Percentiles rank a stretch among this genome's conserved stretches.
phyloP scores from a whole-genome alignment of 257 asterid species.

The Eustoma russellianum region DNA sequence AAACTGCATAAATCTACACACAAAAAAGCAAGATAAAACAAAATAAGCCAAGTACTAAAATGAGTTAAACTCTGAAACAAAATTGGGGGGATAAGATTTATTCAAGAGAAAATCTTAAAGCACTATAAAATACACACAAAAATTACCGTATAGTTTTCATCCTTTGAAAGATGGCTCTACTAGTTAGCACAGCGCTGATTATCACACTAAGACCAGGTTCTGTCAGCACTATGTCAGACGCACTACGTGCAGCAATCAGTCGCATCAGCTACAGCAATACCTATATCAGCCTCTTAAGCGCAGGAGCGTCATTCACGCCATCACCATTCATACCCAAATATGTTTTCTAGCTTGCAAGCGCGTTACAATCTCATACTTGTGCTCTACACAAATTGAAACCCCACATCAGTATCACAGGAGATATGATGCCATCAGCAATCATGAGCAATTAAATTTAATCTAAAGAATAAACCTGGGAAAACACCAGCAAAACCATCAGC shows the following conservation, averaged over 20 bases:
- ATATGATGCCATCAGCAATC: too few species aligned
- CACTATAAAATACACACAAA: too few species aligned
- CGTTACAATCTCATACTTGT: slow-evolving; percentile 93
- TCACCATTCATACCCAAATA: slow-evolving; percentile 99
- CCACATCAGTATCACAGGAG: too few species aligned
- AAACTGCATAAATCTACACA: slow-evolving; percentile 91
- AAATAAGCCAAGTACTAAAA: not conserved
- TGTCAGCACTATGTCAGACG: slow-evolving; percentile 96
- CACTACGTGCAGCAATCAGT: slow-evolving; percentile 99
- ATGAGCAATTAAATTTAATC: not conserved
- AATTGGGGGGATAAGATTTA: not conserved
- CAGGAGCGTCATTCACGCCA: slow-evolving; percentile 98
- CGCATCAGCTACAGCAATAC: slow-evolving; percentile 97
- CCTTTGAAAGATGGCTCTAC: slow-evolving; percentile 95
- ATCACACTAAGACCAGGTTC: slow-evolving; percentile 98
- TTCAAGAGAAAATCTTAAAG: not conserved
- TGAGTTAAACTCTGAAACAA: not conserved
- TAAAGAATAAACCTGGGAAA: slow-evolving; percentile 62
- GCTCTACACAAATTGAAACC: slow-evolving; percentile 42
- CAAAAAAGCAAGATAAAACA: not conserved
- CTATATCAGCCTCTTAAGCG: slow-evolving; percentile 94
- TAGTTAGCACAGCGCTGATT: slow-evolving; percentile 95
- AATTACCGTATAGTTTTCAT: slow-evolving; percentile 94
- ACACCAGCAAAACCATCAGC: slow-evolving; percentile 99
- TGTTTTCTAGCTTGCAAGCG: slow-evolving; percentile 97